Conservation (phyloP, 164 flowering plant genomes). For the Magnolia sinica region DNA sequence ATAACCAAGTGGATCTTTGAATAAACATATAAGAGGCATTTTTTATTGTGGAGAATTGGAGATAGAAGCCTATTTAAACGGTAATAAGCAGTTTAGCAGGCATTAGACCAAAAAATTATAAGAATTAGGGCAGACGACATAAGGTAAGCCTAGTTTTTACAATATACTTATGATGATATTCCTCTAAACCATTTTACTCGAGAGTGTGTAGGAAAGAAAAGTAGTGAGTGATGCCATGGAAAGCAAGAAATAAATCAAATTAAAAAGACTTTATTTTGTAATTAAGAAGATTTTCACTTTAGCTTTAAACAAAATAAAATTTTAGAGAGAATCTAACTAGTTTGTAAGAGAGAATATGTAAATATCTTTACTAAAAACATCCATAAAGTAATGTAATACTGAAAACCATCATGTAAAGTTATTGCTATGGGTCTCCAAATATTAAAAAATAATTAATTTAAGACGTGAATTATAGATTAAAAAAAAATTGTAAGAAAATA, state of each 20-base stretch:
- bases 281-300: no score
- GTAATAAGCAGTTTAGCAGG: not conserved
- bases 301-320: not conserved
- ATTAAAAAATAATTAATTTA: no score
- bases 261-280: not conserved
- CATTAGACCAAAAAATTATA: not conserved
- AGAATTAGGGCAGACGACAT: not conserved
- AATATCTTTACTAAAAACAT: not conserved
- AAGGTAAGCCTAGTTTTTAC: not conserved
- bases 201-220: no score
- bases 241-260: no score
- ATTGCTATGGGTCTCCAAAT: not conserved
- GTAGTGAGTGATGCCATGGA: no score
- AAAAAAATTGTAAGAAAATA: not conserved
- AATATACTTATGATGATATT: not conserved
- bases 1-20: not conserved
- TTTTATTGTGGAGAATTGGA: not conserved
- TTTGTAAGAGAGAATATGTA: no score
- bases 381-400: constrained; percentile 1
- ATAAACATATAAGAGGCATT: not conserved
- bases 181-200: not conserved
- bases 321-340: no score
- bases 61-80: not conserved
- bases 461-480: not conserved
- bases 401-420: not conserved